Evolutionary conservation across 352 stramenopile genomes (phyloP), one percentile per base, ranked within the genome.

Genomic region (Pythium apleroticum): DNA sequence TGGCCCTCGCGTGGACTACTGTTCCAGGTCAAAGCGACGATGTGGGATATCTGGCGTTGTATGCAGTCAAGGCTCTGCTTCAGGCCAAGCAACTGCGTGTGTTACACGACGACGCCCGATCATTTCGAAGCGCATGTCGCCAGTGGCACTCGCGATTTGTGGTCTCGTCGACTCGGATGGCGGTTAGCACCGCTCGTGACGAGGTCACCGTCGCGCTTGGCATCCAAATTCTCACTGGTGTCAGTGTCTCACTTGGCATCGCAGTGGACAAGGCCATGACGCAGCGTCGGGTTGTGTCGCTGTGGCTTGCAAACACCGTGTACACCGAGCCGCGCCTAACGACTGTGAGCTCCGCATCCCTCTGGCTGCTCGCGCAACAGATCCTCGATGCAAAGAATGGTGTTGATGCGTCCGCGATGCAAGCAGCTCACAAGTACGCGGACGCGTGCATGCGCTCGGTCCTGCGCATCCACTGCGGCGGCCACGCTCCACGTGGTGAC

Each of bases 111-210:
- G 49, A 33, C 8, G 59, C 33, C 11, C 4, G 27, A 11, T 7
- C 35, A 25, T 66, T 66, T 48, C 59, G 50, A 17, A 20, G 30
- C 15, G 20, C 57, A 6, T 53, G 37, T 14, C 24, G 10, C 4
- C 4, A 12, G 7, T 66, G 59, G 59, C 30, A 20, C 31, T 20
- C 57, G 2, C 33, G 50, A 8, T 66, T 59, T 22, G 9, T 63
- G 1, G 48, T 11, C 24, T 20, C 28, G 4, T 24, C 8, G 9
- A 27, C 17, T 33, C 2, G 22, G 3, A 0, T 24, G 12, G 2
- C 10, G 0, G 19, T 30, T n/a, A 11, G 28, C 3, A 50, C 43
- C 7, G 43, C 43, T 50, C 20, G 19, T 15, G 43, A 46, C 4
- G 27, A 48, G 4, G 41, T 10, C 14, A 48, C 52, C 4, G n/a